These are phyloP conservation scores for Paecilomyces formosus DNA, from an alignment of 2,329 filamentous ascomycete species.

Conservation along the genomic window DNA sequence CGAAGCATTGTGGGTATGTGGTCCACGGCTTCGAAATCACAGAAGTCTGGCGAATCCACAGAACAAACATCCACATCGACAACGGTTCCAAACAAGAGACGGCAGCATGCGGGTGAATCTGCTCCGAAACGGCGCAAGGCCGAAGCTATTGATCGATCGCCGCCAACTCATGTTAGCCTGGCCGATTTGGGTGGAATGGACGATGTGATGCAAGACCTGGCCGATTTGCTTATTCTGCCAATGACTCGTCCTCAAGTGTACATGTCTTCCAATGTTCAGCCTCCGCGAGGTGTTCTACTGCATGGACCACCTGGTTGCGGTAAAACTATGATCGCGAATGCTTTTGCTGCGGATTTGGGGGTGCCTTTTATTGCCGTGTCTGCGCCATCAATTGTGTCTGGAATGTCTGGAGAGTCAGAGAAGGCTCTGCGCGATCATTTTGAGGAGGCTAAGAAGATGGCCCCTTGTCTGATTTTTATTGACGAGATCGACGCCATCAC, in stretches of 20 bases:
- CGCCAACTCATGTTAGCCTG: constrained; percentile 61
- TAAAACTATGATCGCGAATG: constrained; percentile 77
- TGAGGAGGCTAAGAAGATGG: constrained; percentile 76
- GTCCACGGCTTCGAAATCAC: constrained; percentile 35
- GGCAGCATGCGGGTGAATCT: constrained; percentile 59
- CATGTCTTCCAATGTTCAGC: constrained; percentile 56
- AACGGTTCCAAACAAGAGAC: constrained; percentile 43
- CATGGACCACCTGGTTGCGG: constrained; percentile 81
- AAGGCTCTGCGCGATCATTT: constrained; percentile 79
- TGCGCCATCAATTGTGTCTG: constrained; percentile 71
- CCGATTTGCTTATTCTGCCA: constrained; percentile 65
- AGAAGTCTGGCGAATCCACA: constrained; percentile 21
- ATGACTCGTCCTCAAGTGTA: constrained; percentile 63
- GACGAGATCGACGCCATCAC: constrained; percentile 90
- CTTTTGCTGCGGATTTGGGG: constrained; percentile 66
- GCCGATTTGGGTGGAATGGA: constrained; percentile 71
- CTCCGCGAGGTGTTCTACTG: constrained; percentile 66
- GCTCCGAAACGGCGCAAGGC: constrained; percentile 58
- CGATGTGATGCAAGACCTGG: constrained; percentile 60
- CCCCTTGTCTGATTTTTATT: constrained; percentile 85
- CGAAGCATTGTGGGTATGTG: constrained; percentile 56
- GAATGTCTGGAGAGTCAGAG: constrained; percentile 84
- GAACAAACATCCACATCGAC: constrained; percentile 17
- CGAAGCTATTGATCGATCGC: constrained; percentile 52
- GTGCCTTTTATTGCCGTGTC: constrained; percentile 77